A percentile compares a stretch with the other conserved stretches of the same genome.
Evolutionary conservation across 176 grass and related monocot species (phyloP).

Genomic region (Aegilops bicornis): DNA sequence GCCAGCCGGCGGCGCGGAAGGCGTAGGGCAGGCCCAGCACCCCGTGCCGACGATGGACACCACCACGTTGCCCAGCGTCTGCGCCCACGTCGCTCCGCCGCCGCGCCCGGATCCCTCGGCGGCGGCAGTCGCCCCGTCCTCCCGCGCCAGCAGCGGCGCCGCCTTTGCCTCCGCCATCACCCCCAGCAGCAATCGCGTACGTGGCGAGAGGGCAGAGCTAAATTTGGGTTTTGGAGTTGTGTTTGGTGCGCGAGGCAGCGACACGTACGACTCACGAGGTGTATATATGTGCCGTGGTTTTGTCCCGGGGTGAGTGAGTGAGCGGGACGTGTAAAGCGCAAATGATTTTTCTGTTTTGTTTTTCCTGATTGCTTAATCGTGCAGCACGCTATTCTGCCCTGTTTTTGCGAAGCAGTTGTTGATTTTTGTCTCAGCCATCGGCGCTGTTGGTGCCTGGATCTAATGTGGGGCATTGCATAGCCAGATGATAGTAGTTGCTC

Average conservation of each 20-base stretch:
- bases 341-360: too few species aligned
- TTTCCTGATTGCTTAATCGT: too few species aligned
- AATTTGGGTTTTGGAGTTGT: background rate
- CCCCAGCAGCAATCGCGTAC: background rate
- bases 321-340: too few species aligned
- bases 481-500: too few species aligned
- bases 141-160: constrained; percentile 33
- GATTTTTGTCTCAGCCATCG: too few species aligned
- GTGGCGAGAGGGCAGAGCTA: background rate
- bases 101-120: background rate
- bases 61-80: constrained; percentile 88
- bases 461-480: too few species aligned
- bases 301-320: background rate
- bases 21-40: constrained; percentile 90
- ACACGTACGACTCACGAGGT: background rate
- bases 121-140: background rate
- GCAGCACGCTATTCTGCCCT: too few species aligned
- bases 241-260: background rate
- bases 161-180: constrained; percentile 17
- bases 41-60: constrained; percentile 90
- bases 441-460: too few species aligned
- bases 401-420: too few species aligned
- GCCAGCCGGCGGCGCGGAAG: constrained; percentile 76
- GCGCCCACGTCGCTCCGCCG: constrained; percentile 45
- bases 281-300: background rate